Percentiles rank a stretch among this genome's conserved stretches.
Conservation (phyloP, 1,284 basidiomycete species). For the Microbotryomycetes sp. region DNA sequence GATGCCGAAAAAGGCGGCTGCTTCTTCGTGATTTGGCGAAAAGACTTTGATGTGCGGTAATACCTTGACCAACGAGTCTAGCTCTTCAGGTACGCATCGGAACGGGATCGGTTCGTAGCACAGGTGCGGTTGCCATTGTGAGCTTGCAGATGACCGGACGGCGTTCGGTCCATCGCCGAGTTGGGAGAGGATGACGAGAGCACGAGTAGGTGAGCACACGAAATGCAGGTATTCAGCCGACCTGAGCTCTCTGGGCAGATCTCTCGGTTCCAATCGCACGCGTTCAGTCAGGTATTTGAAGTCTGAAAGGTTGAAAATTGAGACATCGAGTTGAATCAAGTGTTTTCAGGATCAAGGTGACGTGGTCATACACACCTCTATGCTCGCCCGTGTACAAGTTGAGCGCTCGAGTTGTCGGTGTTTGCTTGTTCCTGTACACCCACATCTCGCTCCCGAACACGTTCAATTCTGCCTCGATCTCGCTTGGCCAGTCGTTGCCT, state of each 20-base stretch:
- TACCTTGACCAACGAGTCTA: conserved; percentile 59
- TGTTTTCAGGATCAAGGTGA: neutral
- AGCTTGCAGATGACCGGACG: conserved; percentile 49
- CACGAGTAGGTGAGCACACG: conserved; percentile 71
- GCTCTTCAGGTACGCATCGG: conserved; percentile 67
- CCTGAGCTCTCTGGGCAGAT: conserved; percentile 33
- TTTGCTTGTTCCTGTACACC: conserved; percentile 57
- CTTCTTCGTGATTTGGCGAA: conserved; percentile 47
- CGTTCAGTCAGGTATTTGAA: conserved; percentile 75
- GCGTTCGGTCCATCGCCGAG: conserved; percentile 2
- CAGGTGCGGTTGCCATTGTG: conserved; percentile 11
- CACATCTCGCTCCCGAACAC: conserved; percentile 62
- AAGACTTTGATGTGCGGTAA: conserved; percentile 50
- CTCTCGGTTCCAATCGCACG: conserved; percentile 44
- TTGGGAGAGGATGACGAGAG: conserved; percentile 51
- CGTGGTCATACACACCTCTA: conserved; percentile 50
- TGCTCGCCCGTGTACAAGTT: conserved; percentile 69
- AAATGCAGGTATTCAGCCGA: conserved; percentile 64
- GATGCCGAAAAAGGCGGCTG: conserved; percentile 40
- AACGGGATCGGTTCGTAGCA: conserved; percentile 42
- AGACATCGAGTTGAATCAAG: neutral
- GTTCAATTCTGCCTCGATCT: conserved; percentile 54
- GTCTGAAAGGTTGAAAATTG: conserved; percentile 42
- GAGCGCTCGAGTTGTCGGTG: conserved; percentile 62
- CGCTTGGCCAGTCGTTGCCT: conserved; percentile 65